Evolutionary conservation across 2,329 filamentous ascomycete species (phyloP).

Genomic region (Phyllosticta capitalensis): DNA sequence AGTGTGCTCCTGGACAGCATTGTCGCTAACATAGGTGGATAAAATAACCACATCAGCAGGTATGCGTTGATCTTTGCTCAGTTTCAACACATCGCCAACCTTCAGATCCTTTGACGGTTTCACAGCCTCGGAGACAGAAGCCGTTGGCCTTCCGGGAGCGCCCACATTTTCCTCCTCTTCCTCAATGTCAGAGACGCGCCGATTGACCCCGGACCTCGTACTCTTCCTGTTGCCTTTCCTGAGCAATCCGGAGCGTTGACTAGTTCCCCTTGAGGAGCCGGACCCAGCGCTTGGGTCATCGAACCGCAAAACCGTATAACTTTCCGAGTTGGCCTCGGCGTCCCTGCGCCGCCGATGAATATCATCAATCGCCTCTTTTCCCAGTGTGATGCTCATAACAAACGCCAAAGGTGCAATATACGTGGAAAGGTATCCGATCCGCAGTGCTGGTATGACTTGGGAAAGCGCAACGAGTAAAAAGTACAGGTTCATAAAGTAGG

Average conservation of each 20-base stretch:
- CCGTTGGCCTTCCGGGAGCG: constrained; percentile 26
- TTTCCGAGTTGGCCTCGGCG: constrained; percentile 87
- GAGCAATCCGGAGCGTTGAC: constrained; percentile 19
- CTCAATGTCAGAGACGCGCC: constrained; percentile 53
- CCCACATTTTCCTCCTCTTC: constrained; percentile 52
- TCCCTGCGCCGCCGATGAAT: constrained; percentile 78
- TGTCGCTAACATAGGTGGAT: constrained; percentile 55
- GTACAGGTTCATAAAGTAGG: constrained; percentile 99
- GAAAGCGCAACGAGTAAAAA: constrained; percentile 92
- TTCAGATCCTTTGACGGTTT: constrained; percentile 82
- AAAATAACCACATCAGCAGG: constrained; percentile 91
- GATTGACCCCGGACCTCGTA: constrained; percentile 33
- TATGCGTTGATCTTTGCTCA: constrained; percentile 84
- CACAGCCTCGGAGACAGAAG: constrained; percentile 55
- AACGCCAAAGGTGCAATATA: constrained; percentile 90
- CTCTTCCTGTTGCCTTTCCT: constrained; percentile 24
- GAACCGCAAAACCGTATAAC: constrained; percentile 70
- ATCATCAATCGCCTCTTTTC: constrained; percentile 93
- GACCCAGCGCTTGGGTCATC: constrained; percentile 41
- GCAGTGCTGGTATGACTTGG: constrained; percentile 78
- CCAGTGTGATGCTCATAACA: constrained; percentile 83
- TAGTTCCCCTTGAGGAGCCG: constrained; percentile 12
- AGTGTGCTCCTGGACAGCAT: background rate
- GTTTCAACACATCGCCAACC: constrained; percentile 90
- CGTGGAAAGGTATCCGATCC: constrained; percentile 89